Base-by-base conservation (phyloP, 2,329 filamentous ascomycete genomes). In the Aspergillus neoniger region DNA sequence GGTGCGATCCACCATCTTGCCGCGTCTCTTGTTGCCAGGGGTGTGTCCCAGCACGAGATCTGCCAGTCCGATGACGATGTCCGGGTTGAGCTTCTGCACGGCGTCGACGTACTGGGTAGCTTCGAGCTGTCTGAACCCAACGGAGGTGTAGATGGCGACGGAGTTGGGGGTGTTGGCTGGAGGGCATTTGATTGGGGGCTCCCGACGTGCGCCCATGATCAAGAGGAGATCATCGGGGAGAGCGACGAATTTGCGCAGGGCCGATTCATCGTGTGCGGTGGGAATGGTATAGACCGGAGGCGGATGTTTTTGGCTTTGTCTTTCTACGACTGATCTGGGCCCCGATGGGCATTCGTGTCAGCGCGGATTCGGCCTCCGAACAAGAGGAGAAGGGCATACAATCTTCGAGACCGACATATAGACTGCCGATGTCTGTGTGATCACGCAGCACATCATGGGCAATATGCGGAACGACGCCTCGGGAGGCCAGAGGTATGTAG, bases 341-440 rank as follows among this genome's bases (percentile, higher is more conserved):
- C 74, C 67, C 62, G 48, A 52, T 59, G 68, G 65, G 69, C 69
- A 68, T 69, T 63, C 57, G 62, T 66, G 68, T 77, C 65, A 77
- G 75, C 57, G 56, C 60, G 12, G 58, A 50, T 32, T 51, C 28
- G 25, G 7, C 12, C 28, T 36, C 10, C 30, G 9, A 15, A 1
- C n/a, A 5, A n/a, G 52, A 21, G 39, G 21, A 28, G 55, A 12
- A 15, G 8, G 19, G 76, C 90, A 77, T 83, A 97, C 95, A 98
- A 76, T 99, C 95, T 81, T 99, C 95, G 28, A 98, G 80, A 0
- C 90, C 91, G 70, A 95, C 81, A 73, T 96, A 96, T 3, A 91
- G 82, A 25, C 90, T 90, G 28, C 81, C 80, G 61, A 96, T 81
- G 5, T 83, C 74, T 1, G 88, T 87, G 69, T 89, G 82, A 58